Evolutionary conservation across 2,329 filamentous ascomycete species (phyloP).

Genomic region (Colletotrichum tamarilloi): DNA sequence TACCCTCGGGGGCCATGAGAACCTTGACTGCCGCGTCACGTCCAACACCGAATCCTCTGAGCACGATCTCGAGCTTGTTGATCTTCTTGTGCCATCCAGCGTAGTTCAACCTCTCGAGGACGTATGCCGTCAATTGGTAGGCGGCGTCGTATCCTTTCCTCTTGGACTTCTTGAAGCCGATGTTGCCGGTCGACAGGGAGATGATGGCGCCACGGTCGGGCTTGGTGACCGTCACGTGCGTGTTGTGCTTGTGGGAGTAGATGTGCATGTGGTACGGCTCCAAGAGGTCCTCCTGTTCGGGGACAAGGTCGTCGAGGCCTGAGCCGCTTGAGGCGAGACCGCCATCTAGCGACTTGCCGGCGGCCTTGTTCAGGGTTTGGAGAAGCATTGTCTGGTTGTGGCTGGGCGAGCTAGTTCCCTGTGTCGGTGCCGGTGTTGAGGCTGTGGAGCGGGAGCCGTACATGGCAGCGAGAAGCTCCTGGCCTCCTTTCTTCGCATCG

Average conservation of each 20-base stretch:
- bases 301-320: slow-evolving; percentile 39
- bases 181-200: slow-evolving; percentile 83
- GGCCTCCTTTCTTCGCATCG: slow-evolving; percentile 37
- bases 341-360: slow-evolving; percentile 37
- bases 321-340: background rate
- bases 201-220: slow-evolving; percentile 84
- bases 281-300: slow-evolving; percentile 48
- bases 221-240: slow-evolving; percentile 88
- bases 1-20: slow-evolving; percentile 86
- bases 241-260: slow-evolving; percentile 92
- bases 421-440: background rate
- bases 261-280: slow-evolving; percentile 89
- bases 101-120: slow-evolving; percentile 87
- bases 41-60: slow-evolving; percentile 87
- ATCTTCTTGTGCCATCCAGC: slow-evolving; percentile 82
- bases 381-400: slow-evolving; percentile 53
- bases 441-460: slow-evolving; percentile 27
- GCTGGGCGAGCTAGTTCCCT: slow-evolving; percentile 11
- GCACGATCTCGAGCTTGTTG: slow-evolving; percentile 78
- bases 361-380: slow-evolving; percentile 46
- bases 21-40: slow-evolving; percentile 92
- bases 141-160: slow-evolving; percentile 89
- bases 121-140: slow-evolving; percentile 88
- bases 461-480: slow-evolving; percentile 36
- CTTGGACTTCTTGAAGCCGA: slow-evolving; percentile 88